phyloP scores from a whole-genome alignment of 306 rosid genomes.

The Leucaena leucocephala region DNA sequence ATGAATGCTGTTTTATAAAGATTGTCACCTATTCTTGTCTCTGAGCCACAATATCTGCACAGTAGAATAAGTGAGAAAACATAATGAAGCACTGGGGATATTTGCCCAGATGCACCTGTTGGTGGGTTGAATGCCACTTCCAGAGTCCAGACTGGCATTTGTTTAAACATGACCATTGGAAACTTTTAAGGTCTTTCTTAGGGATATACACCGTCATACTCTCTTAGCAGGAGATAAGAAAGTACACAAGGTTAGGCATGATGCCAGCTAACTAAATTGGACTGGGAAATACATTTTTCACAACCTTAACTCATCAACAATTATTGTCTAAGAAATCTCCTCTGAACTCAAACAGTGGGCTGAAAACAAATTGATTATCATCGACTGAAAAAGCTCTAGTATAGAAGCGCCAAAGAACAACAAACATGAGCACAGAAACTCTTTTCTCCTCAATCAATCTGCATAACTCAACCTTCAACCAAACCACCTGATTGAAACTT shows the following conservation, averaged over 20 bases:
- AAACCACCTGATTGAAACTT: constrained; percentile 70
- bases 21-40: constrained; percentile 14
- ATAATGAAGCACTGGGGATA: constrained; percentile 5
- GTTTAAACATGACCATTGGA: constrained; percentile 26
- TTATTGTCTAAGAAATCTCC: constrained; percentile 23
- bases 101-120: constrained; percentile 19
- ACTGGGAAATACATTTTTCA: constrained; percentile 13
- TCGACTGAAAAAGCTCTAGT: constrained; percentile 29
- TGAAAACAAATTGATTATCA: constrained; percentile 14
- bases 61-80: constrained; percentile 28
- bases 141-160: neutral
- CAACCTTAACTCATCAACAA: constrained; percentile 16
- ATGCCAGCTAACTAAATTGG: constrained; percentile 16
- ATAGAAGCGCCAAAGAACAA: constrained; percentile 13
- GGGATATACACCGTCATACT: neutral
- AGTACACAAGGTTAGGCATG: constrained; percentile 18
- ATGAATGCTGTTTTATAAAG: constrained; percentile 19
- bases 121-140: constrained; percentile 28
- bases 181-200: constrained; percentile 25
- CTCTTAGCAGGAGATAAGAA: neutral
- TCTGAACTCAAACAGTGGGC: constrained; percentile 25
- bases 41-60: constrained; percentile 24
- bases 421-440: constrained; percentile 78
- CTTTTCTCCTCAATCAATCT: constrained; percentile 93
- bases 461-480: constrained; percentile 91